Base-by-base conservation (phyloP, 768 basidiomycete species). In the Macrolepiota albuminosa region DNA sequence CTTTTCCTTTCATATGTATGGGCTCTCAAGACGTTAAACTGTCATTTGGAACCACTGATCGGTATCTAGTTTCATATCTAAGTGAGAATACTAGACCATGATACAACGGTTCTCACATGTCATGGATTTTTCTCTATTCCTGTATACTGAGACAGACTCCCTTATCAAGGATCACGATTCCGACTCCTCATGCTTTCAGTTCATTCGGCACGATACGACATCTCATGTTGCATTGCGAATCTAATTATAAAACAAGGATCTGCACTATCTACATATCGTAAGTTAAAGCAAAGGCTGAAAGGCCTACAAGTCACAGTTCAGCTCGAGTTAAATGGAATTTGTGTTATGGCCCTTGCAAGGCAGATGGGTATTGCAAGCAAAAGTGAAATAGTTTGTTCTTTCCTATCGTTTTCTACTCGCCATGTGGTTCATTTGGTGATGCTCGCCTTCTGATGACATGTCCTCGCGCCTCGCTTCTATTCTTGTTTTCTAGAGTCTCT, bases 381-480 rank as follows among this genome's bases (percentile, higher is more conserved):
- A 16, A n/a, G 40, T 14, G 13, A 24, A 29, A 54, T n/a, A n/a
- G 8, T n/a, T 21, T 33, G 40, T 43, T 34, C 18, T 18, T 8
- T 7, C 29, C n/a, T 47, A n/a, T 43, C 10, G 24, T 37, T 53
- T 36, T 18, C 21, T 1, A 54, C 26, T 45, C 48, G 40, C 58
- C 59, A 60, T 49, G 56, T 21, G 62, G 42, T 58, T 48, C 40
- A 50, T 7, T 7, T 36, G 52, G 26, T 55, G 39, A 45, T 45
- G 46, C 51, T 54, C 21, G 39, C 33, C 52, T 60, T 60, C 56
- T 42, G 47, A 61, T 49, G 49, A 39, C 47, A 54, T 60, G 31
- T 45, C 34, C 53, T 58, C 52, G 42, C 52, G 56, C 29, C 42
- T 55, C 48, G 36, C 29, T 62, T 62, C 64, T 64, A 64, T 62